phyloP scores from a whole-genome alignment of 2,329 filamentous ascomycete genomes.

The Escovopsis weberi region DNA sequence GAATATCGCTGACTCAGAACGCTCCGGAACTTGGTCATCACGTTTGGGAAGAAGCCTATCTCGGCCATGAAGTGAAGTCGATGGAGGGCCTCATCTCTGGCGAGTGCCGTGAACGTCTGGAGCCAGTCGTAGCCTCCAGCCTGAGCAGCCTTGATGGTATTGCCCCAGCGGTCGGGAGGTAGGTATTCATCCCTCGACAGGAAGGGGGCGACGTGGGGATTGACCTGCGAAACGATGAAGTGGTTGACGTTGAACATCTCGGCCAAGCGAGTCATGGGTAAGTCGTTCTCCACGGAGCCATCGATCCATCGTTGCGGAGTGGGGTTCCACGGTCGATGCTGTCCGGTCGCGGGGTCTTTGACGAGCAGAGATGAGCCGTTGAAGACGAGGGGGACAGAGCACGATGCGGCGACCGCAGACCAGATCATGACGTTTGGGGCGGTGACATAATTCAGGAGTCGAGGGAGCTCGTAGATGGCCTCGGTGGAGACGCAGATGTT shows the following conservation, averaged over 20 bases:
- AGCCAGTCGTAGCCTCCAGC: conserved; percentile 40
- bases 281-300: conserved; percentile 85
- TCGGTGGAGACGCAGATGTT: conserved; percentile 90
- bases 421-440: conserved; percentile 91
- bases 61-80: conserved; percentile 69
- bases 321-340: conserved; percentile 71
- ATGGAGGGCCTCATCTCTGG: conserved; percentile 68
- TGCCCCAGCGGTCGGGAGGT: conserved; percentile 19
- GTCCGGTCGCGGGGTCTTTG: conserved; percentile 70
- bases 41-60: conserved; percentile 64
- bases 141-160: conserved; percentile 11
- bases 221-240: conserved; percentile 94
- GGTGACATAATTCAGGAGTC: conserved; percentile 82
- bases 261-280: conserved; percentile 77
- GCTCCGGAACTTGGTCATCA: conserved; percentile 63
- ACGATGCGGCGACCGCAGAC: conserved; percentile 93
- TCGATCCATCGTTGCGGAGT: conserved; percentile 81
- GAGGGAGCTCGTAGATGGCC: conserved; percentile 72
- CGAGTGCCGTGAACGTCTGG: conserved; percentile 52
- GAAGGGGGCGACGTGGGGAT: conserved; percentile 85
- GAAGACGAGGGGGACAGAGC: conserved; percentile 81
- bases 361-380: conserved; percentile 63
- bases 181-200: conserved; percentile 57
- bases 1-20: conserved; percentile 85
- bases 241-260: conserved; percentile 99